Conservation (phyloP, 768 basidiomycete genomes). For the Terana coerulea region DNA sequence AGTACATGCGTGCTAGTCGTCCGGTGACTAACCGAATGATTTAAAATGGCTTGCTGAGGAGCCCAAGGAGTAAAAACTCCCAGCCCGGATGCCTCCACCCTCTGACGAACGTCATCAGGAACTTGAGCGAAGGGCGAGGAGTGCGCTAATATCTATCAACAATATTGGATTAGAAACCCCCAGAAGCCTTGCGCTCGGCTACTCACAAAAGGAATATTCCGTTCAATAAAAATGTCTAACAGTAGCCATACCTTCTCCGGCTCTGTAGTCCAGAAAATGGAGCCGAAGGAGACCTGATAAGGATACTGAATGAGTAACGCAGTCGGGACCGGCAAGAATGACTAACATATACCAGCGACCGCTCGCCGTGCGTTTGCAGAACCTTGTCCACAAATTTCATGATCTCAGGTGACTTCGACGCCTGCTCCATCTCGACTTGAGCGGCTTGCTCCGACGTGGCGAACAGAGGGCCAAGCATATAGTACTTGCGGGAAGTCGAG, state of each 20-base stretch:
- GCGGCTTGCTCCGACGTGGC: background rate
- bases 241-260: constrained; percentile 21
- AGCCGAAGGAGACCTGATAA: constrained; percentile 22
- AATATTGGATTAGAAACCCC: background rate
- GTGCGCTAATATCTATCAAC: constrained; percentile 18
- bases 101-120: constrained; percentile 14
- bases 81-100: constrained; percentile 15
- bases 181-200: too few relatives aligned
- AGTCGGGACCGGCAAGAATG: background rate
- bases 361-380: constrained; percentile 13
- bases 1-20: background rate
- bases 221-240: constrained; percentile 21
- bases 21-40: constrained; percentile 18
- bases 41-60: constrained; percentile 22
- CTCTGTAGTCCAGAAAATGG: constrained; percentile 19
- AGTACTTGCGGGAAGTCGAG: constrained; percentile 10
- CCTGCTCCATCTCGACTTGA: constrained; percentile 10
- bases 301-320: background rate
- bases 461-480: constrained; percentile 16
- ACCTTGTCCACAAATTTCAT: constrained; percentile 14
- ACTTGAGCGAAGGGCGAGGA: constrained; percentile 14
- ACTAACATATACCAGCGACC: constrained; percentile 20
- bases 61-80: constrained; percentile 20
- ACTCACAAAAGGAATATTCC: constrained; percentile 22
- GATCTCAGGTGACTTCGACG: constrained; percentile 10